Conservation (phyloP, 768 basidiomycete species). For the Polyporus arcularius region DNA sequence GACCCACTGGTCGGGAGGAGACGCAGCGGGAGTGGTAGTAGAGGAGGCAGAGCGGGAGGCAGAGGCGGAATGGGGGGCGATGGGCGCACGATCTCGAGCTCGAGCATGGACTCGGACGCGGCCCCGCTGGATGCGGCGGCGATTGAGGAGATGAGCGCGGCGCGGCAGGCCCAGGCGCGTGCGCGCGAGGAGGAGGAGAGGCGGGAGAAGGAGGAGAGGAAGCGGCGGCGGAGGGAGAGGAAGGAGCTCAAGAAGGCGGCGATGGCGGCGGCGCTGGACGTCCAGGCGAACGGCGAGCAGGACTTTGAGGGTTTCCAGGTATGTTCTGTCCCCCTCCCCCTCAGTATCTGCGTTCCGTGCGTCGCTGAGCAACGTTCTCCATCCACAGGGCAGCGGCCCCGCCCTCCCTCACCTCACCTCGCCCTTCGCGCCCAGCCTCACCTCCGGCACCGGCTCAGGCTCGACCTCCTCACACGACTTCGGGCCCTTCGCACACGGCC, state of each 20-base stretch:
- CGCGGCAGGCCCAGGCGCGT: conserved; percentile 38
- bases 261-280: conserved; percentile 36
- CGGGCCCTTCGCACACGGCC: conserved; percentile 29
- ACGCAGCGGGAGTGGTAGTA: not conserved
- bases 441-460: conserved; percentile 20
- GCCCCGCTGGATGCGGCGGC: conserved; percentile 59
- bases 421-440: conserved; percentile 17
- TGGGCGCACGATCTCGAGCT: conserved; percentile 25
- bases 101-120: conserved; percentile 68
- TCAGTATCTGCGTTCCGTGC: no score
- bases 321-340: conserved; percentile 28
- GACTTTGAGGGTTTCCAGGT: conserved; percentile 73
- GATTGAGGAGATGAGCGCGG: conserved; percentile 53
- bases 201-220: conserved; percentile 46
- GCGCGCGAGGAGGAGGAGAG: conserved; percentile 43
- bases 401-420: not conserved
- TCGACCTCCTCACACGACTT: conserved; percentile 31
- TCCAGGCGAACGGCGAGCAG: conserved; percentile 27
- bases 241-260: conserved; percentile 46
- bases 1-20: conserved; percentile 3
- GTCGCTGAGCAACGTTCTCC: no score
- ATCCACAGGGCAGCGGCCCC: conserved; percentile 27
- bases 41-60: not conserved
- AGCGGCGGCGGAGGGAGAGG: conserved; percentile 46
- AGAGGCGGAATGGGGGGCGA: not conserved